Conservation (phyloP, 192 early-diverging fungal genomes). For the Linderina pennispora region DNA sequence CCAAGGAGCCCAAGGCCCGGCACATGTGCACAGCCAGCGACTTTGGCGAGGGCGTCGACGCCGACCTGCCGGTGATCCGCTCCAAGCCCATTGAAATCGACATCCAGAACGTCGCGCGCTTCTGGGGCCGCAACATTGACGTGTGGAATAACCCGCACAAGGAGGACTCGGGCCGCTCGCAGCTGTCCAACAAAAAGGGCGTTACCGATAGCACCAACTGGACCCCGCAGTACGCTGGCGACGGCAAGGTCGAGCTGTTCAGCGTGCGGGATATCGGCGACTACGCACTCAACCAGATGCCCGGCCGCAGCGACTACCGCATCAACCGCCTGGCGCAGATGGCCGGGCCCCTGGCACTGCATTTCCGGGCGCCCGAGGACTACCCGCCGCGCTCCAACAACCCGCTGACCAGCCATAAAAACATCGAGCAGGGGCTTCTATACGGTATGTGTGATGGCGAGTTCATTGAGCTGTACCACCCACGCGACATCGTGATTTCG, state of each 20-base stretch:
- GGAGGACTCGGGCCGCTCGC: slow-evolving; percentile 23
- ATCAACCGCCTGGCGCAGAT: slow-evolving; percentile 66
- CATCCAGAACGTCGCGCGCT: slow-evolving; percentile 66
- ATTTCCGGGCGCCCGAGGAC: slow-evolving; percentile 48
- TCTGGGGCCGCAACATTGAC: slow-evolving; percentile 67
- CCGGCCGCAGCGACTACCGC: slow-evolving; percentile 48
- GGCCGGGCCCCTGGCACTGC: slow-evolving; percentile 47
- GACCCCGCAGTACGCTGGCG: slow-evolving; percentile 63
- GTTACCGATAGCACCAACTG: slow-evolving; percentile 51
- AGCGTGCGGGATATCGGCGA: slow-evolving; percentile 53
- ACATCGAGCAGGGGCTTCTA: slow-evolving; percentile 46
- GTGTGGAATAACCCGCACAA: slow-evolving; percentile 55
- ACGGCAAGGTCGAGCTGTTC: slow-evolving; percentile 64
- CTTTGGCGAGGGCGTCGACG: slow-evolving; percentile 28
- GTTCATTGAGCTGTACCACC: slow-evolving; percentile 62
- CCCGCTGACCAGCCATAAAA: slow-evolving; percentile 20
- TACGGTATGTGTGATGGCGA: slow-evolving; percentile 76
- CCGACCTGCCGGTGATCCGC: slow-evolving; percentile 45
- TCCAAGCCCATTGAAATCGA: slow-evolving; percentile 63
- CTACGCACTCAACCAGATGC: slow-evolving; percentile 59
- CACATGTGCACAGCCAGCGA: slow-evolving; percentile 26
- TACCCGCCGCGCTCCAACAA: slow-evolving; percentile 31
- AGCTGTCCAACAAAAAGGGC: slow-evolving; percentile 43
- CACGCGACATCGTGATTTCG: slow-evolving; percentile 52
- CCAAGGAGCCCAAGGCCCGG: slow-evolving; percentile 32